Evolutionary conservation across 192 early-diverging fungal genomes (phyloP), one percentile per base, ranked within the genome.

Genomic region (Backusella psychrophila): DNA sequence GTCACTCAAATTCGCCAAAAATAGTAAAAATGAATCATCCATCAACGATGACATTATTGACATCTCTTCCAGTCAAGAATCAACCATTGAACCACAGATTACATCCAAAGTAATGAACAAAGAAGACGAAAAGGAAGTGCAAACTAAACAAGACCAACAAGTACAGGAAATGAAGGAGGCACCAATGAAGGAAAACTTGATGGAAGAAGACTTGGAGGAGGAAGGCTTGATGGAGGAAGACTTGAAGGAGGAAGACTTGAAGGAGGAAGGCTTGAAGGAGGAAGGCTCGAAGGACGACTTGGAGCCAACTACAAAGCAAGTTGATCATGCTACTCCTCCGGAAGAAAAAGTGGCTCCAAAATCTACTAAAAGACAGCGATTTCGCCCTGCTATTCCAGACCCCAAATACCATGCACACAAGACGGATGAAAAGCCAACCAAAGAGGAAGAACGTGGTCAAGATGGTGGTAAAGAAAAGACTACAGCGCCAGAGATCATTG

Each of bases 51-150:
- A 21, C 15, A 53, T 9, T 21, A 53, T 53, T 6, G 52, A 53
- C 52, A 8, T 53, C 6, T 21, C 21, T 53, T 53, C 52, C 9
- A 53, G 52, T 2, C 52, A 53, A 21, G 52, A 53, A 53, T 53
- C 52, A 21, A 1, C 12, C 21, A 21, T 6, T 53, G 52, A 44
- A 44, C 42, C 42, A 44, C 12, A 53, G 1, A 8, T 23, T 9
- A 21, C 52, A 9, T 87, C 93, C 69, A 90, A 85, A 15, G 90
- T 86, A 7, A 82, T 92, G 63, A 91, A 94, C 72, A 91, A 87
- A 82, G 80, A 65, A 38, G 26, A 56, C 1, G 46, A 0, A 36
- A 56, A 33, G 29, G 35, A 56, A 44, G 14, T 14, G 11, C 42
- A 44, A 14, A 0, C 0, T 49, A 49, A 49, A 49, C 15, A 49